phyloP scores from a whole-genome alignment of 306 rosid species.

The Trifolium subterraneum region DNA sequence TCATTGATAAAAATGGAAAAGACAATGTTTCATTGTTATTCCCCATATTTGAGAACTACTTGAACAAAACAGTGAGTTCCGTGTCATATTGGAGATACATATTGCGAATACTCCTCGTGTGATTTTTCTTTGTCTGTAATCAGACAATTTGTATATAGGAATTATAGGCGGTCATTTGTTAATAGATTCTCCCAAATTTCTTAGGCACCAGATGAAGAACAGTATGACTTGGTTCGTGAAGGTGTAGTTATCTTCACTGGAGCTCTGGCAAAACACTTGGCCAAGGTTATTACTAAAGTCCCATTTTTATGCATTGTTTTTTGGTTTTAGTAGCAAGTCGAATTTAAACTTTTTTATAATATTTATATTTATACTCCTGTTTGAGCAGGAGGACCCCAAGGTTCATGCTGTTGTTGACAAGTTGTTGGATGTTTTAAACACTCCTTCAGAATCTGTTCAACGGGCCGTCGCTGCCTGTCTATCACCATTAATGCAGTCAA shows the following conservation, averaged over 20 bases:
- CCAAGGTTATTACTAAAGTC: slow-evolving; percentile 58
- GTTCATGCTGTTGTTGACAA: slow-evolving; percentile 92
- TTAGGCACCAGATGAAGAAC: slow-evolving; percentile 91
- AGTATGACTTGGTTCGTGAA: slow-evolving; percentile 95
- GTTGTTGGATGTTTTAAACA: slow-evolving; percentile 89
- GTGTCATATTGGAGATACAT: slow-evolving; percentile 29
- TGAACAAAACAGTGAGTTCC: slow-evolving; percentile 78
- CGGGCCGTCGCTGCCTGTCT: slow-evolving; percentile 93
- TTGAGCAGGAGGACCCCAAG: slow-evolving; percentile 87
- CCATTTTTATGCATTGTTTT: neutral
- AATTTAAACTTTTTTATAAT: slow-evolving; percentile 3
- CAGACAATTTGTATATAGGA: neutral
- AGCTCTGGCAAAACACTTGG: slow-evolving; percentile 94
- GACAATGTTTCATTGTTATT: slow-evolving; percentile 85
- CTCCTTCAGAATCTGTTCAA: slow-evolving; percentile 99
- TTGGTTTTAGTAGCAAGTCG: slow-evolving; percentile 6
- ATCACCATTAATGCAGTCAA: slow-evolving; percentile 93
- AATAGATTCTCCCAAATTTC: slow-evolving; percentile 26
- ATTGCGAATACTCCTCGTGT: neutral
- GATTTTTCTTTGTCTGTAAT: slow-evolving; percentile 13
- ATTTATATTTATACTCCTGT: slow-evolving; percentile 28
- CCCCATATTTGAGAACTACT: slow-evolving; percentile 94
- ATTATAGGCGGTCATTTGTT: slow-evolving; percentile 19
- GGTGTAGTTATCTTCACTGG: slow-evolving; percentile 99
- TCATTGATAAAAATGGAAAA: slow-evolving; percentile 92